A percentile compares a stretch with the other conserved stretches of the same genome.
phyloP scores from a whole-genome alignment of 2,329 filamentous ascomycete genomes.

The Verticillium nonalfalfae region DNA sequence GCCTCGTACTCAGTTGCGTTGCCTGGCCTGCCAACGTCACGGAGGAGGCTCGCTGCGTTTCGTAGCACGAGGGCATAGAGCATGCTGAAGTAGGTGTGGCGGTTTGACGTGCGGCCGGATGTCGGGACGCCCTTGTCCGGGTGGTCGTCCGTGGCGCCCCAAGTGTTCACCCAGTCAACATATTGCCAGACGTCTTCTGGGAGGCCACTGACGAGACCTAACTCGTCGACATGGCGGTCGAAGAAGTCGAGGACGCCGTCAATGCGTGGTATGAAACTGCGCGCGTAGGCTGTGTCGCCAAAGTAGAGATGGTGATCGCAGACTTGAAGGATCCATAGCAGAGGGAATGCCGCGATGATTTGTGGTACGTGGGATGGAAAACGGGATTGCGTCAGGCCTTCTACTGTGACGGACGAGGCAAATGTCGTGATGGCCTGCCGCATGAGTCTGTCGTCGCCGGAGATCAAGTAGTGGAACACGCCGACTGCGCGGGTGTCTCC shows the following conservation, averaged over 20 bases:
- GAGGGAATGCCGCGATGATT: not conserved
- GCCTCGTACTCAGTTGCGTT: not conserved
- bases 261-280: conserved; percentile 16
- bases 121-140: not conserved
- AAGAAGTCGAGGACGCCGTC: conserved; percentile 17
- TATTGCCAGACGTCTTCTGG: not conserved
- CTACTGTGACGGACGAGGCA: not conserved
- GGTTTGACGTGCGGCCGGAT: not conserved
- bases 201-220: conserved; percentile 16
- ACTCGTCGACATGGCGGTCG: conserved; percentile 16
- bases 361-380: not conserved
- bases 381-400: not conserved
- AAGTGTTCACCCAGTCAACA: not conserved
- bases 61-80: not conserved
- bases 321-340: not conserved
- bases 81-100: not conserved
- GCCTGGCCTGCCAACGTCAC: not conserved
- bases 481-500: not conserved
- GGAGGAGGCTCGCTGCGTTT: not conserved
- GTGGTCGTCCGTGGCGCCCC: not conserved
- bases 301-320: not conserved
- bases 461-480: not conserved
- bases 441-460: not conserved
- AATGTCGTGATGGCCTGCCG: not conserved
- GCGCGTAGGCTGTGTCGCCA: not conserved